Evolutionary conservation across 306 rosid genomes (phyloP).

Genomic region (Pterocarpus macrocarpus): DNA sequence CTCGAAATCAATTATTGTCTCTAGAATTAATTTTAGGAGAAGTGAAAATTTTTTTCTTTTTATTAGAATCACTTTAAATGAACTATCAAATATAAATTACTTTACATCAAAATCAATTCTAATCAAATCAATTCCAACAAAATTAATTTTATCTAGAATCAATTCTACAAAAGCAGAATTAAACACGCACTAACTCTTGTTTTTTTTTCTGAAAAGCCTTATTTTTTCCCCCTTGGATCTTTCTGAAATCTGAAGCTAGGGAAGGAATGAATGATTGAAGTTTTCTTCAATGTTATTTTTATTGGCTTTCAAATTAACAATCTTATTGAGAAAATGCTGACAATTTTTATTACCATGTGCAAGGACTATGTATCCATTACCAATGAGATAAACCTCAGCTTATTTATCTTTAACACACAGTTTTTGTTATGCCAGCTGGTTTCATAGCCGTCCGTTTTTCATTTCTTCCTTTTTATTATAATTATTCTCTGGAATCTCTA

Average conservation of each 20-base stretch:
- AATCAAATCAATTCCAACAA: no score
- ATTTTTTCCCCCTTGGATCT: no score
- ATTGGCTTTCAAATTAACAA: not conserved
- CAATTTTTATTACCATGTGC: not conserved
- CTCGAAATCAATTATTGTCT: no score
- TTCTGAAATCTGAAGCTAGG: slow-evolving; percentile 5
- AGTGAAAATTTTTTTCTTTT: no score
- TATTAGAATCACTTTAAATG: no score
- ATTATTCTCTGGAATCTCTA: slow-evolving; percentile 36
- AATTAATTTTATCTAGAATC: no score
- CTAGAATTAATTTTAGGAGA: no score
- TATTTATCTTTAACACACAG: not conserved
- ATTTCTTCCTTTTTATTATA: not conserved
- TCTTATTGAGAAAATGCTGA: not conserved
- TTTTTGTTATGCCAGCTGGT: slow-evolving; percentile 1
- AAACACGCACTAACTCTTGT: no score
- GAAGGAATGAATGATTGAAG: not conserved
- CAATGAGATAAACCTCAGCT: not conserved
- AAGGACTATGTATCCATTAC: not conserved
- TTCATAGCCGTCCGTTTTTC: not conserved
- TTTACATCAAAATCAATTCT: no score
- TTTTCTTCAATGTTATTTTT: not conserved
- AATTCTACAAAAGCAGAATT: no score
- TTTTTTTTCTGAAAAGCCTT: no score
- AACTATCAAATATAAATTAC: no score